A percentile compares a stretch with the other conserved stretches of the same genome.
Conservation (phyloP, 1,139 yeast genomes). For the Lodderomyces theae region DNA sequence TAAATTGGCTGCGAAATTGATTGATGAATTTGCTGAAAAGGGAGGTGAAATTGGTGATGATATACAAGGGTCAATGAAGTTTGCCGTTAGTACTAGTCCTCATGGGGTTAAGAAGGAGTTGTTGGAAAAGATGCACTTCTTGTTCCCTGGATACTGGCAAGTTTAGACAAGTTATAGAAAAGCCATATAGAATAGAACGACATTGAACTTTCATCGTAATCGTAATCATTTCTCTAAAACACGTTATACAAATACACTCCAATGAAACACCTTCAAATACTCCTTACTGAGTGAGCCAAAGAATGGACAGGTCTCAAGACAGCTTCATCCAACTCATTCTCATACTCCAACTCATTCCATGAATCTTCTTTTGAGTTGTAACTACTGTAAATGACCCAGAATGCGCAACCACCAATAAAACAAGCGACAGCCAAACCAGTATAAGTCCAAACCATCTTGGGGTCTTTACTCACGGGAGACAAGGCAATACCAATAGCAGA, state of each 20-base stretch:
- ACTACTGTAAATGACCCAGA: constrained; percentile 60
- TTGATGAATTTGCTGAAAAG: constrained; percentile 59
- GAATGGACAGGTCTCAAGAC: constrained; percentile 25
- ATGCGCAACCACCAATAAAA: constrained; percentile 55
- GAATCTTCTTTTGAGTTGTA: constrained; percentile 61
- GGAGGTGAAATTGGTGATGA: constrained; percentile 63
- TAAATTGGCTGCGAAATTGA: constrained; percentile 64
- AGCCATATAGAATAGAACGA: no score
- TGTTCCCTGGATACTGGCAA: constrained; percentile 91
- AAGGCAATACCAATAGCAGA: constrained; percentile 73
- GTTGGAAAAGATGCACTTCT: constrained; percentile 74
- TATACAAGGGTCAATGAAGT: constrained; percentile 75
- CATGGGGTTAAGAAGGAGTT: constrained; percentile 71
- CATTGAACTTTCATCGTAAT: constrained; percentile 6
- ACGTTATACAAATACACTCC: not conserved
- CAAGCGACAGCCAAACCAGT: constrained; percentile 60
- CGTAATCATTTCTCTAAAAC: not conserved
- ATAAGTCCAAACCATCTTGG: constrained; percentile 67
- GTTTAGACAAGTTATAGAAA: constrained; percentile 3
- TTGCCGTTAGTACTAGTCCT: constrained; percentile 77
- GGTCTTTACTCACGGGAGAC: constrained; percentile 62
- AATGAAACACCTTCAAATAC: no score
- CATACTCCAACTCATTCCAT: constrained; percentile 53
- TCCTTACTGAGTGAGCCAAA: constrained; percentile 13
- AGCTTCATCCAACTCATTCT: constrained; percentile 18